phyloP scores from a whole-genome alignment of 1,284 basidiomycete species.

The Mycena sp. region DNA sequence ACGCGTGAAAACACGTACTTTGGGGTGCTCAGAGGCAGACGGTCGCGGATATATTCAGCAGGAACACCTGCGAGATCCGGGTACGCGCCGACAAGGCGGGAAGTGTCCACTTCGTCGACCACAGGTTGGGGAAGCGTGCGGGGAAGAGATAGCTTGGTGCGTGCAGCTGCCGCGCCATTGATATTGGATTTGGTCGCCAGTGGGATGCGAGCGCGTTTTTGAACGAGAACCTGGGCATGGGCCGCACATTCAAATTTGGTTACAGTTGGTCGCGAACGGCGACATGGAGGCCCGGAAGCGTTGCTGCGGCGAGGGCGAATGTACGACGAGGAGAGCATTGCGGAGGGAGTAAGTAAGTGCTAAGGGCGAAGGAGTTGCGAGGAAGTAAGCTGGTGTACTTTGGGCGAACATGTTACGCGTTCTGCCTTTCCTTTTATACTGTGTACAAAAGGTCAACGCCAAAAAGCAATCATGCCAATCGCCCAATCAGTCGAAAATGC shows the following conservation, averaged over 20 bases:
- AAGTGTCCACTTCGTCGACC: slow-evolving; percentile 40
- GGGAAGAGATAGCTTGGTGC: slow-evolving; percentile 37
- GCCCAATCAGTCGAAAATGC: not conserved
- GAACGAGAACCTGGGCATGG: not conserved
- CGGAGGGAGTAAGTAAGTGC: not conserved
- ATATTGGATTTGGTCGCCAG: slow-evolving; percentile 19
- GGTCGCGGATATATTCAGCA: slow-evolving; percentile 47
- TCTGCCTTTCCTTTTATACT: not conserved
- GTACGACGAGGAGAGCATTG: not conserved
- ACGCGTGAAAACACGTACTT: slow-evolving; percentile 43
- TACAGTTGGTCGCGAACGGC: not conserved
- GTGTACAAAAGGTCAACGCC: not conserved
- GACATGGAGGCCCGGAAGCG: not conserved
- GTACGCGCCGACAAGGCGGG: slow-evolving; percentile 36
- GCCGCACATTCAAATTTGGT: not conserved
- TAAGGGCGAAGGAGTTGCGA: not conserved
- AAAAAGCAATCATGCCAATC: not conserved
- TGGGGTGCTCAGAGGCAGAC: slow-evolving; percentile 44
- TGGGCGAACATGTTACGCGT: not conserved
- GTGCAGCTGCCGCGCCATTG: not conserved
- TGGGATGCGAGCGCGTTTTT: slow-evolving; percentile 5
- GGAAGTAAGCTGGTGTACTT: not conserved
- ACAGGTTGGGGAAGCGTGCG: slow-evolving; percentile 45
- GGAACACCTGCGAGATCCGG: slow-evolving; percentile 44
- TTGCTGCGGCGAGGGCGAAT: not conserved